Evolutionary conservation across 345 rosid species (phyloP).

Genomic region (Euphorbia pulcherrima): DNA sequence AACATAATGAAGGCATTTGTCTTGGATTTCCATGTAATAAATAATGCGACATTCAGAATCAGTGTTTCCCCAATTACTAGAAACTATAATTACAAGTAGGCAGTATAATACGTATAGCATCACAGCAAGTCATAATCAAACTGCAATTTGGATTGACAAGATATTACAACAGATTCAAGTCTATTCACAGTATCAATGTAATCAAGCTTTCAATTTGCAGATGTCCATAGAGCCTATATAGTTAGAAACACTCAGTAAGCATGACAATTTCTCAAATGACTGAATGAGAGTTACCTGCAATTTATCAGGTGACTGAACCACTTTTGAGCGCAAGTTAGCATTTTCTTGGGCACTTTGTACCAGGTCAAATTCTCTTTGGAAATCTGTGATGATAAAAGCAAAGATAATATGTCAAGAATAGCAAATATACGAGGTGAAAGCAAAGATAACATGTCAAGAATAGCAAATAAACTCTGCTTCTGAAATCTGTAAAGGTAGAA

Average conservation of each 20-base stretch:
- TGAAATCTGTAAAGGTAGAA: too few relatives aligned
- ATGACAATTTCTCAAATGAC: not conserved
- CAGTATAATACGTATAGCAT: not conserved
- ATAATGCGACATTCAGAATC: too few relatives aligned
- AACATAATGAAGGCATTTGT: not conserved
- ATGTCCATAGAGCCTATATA: not conserved
- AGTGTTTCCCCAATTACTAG: not conserved
- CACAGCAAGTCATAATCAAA: not conserved
- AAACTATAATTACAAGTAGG: not conserved
- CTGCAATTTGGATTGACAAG: not conserved
- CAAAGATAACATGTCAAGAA: too few relatives aligned
- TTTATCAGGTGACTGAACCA: slow-evolving; percentile 94
- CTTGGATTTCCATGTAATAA: not conserved
- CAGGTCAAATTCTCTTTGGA: slow-evolving; percentile 68
- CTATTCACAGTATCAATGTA: not conserved
- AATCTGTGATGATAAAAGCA: slow-evolving; percentile 44
- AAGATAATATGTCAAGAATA: slow-evolving; percentile 5
- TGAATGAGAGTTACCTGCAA: slow-evolving; percentile 51
- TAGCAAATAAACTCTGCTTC: too few relatives aligned
- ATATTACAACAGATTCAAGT: not conserved
- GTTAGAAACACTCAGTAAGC: not conserved
- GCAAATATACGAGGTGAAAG: not conserved
- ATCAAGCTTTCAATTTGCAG: not conserved
- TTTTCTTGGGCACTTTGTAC: slow-evolving; percentile 82
- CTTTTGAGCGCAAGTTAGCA: slow-evolving; percentile 65